Evolutionary conservation across 345 rosid genomes (phyloP).

Genomic region (Boechera stricta): DNA sequence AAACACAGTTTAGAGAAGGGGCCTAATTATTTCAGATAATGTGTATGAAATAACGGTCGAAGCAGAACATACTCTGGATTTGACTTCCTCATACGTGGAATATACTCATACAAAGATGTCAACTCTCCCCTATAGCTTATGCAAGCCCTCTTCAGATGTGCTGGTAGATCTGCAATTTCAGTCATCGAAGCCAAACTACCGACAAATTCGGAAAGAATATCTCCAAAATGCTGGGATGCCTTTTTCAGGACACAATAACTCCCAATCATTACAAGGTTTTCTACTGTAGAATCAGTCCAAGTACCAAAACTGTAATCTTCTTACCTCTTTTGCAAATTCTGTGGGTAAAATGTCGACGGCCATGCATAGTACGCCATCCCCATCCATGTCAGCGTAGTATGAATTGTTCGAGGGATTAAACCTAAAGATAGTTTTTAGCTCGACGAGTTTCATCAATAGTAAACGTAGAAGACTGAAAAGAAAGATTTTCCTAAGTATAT

Average conservation of each 20-base stretch:
- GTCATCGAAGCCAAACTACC: constrained; percentile 72
- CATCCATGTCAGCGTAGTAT: constrained; percentile 82
- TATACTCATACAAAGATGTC: constrained; percentile 74
- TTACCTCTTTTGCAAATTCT: constrained; percentile 94
- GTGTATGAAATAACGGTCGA: neutral
- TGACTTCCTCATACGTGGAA: constrained; percentile 84
- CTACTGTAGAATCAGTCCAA: constrained; percentile 21
- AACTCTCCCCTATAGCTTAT: constrained; percentile 74
- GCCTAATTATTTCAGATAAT: neutral
- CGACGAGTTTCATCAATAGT: neutral
- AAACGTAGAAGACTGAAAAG: neutral
- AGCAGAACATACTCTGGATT: constrained; percentile 66
- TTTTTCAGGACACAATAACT: constrained; percentile 45
- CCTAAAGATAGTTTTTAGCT: constrained; percentile 47
- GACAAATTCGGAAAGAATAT: constrained; percentile 72
- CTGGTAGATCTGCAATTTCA: constrained; percentile 64
- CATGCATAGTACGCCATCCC: constrained; percentile 73
- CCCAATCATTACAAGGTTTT: constrained; percentile 21
- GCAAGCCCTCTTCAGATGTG: constrained; percentile 84
- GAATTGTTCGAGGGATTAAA: constrained; percentile 64
- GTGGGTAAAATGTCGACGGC: constrained; percentile 95
- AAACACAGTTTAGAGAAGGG: constrained; percentile 11
- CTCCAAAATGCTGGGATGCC: constrained; percentile 97
- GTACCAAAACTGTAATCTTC: constrained; percentile 19
- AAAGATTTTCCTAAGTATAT: neutral